These are phyloP conservation scores for Bolboschoenoplectus hybrid DNA, from an alignment of 202 grass and related monocot species.

Conservation along the genomic window DNA sequence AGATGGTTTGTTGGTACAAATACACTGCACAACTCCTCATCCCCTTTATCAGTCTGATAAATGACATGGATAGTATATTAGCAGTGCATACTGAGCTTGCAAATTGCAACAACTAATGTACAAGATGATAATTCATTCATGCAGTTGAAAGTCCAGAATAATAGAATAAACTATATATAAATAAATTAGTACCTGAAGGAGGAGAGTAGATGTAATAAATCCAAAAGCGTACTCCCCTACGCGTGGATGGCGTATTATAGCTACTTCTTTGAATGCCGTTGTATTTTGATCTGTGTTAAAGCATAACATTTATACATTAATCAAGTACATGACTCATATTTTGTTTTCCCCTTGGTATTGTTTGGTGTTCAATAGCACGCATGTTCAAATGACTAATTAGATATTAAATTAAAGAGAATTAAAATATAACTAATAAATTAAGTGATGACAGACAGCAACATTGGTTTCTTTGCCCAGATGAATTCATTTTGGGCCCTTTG, in stretches of 20 bases:
- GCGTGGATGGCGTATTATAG: slow-evolving; percentile 94
- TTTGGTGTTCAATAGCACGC: not conserved
- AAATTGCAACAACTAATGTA: not conserved
- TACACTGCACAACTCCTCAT: slow-evolving; percentile 95
- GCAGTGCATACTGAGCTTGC: slow-evolving; percentile 21
- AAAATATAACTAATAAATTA: not conserved
- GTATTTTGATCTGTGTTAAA: slow-evolving; percentile 92
- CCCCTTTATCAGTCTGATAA: slow-evolving; percentile 83
- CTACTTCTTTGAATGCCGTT: slow-evolving; percentile 97
- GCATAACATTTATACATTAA: slow-evolving; percentile 29
- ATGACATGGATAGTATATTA: slow-evolving; percentile 23
- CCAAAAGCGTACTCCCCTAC: slow-evolving; percentile 98
- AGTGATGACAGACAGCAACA: not conserved
- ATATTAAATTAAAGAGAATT: slow-evolving; percentile 18
- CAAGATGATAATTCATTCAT: slow-evolving; percentile 1
- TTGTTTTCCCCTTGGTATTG: not conserved
- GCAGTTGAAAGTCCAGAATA: not conserved
- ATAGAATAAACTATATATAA: slow-evolving; percentile 30
- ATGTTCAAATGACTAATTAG: not conserved
- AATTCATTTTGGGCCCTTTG: not conserved
- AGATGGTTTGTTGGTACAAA: slow-evolving; percentile 99
- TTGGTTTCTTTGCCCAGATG: not conserved
- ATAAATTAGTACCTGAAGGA: slow-evolving; percentile 77
- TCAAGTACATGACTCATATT: not conserved
- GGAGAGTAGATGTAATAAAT: slow-evolving; percentile 88